Conservation (phyloP, 2,329 filamentous ascomycete genomes). For the Aspergillus oerlinghausenensis region DNA sequence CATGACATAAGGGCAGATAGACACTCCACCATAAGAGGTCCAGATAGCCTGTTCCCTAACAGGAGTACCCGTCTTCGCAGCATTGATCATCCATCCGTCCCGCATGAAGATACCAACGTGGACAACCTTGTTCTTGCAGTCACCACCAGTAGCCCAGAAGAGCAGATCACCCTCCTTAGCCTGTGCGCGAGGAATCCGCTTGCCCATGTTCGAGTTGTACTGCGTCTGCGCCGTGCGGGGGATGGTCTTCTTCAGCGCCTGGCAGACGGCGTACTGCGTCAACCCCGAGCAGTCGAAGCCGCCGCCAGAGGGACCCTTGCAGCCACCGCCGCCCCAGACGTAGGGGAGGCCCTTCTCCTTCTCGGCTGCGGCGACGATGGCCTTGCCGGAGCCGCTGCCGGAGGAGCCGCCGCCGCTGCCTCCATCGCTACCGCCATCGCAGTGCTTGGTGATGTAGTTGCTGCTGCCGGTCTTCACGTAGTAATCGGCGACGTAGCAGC, state of each 20-base stretch:
- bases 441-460: conserved; percentile 13
- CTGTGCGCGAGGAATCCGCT: conserved; percentile 13
- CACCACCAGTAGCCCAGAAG: conserved; percentile 20
- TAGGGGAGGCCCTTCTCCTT: conserved; percentile 22
- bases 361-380: conserved; percentile 19
- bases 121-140: conserved; percentile 16
- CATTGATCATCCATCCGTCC: conserved; percentile 21
- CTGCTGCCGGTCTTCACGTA: conserved; percentile 14
- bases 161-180: conserved; percentile 22
- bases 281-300: conserved; percentile 25
- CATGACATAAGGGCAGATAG: conserved; percentile 21
- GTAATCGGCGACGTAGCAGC: conserved; percentile 18
- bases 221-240: conserved; percentile 22
- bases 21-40: conserved; percentile 21
- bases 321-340: conserved; percentile 23
- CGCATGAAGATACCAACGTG: conserved; percentile 23
- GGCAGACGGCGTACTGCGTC: conserved; percentile 22
- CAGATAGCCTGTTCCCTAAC: conserved; percentile 24
- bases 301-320: conserved; percentile 16
- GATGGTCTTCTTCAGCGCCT: conserved; percentile 17
- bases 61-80: conserved; percentile 20
- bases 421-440: background rate
- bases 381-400: conserved; percentile 1
- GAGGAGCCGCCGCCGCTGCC: background rate
- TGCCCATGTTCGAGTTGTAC: conserved; percentile 18